These are phyloP conservation scores for Fusarium sublunatum DNA, from an alignment of 2,329 filamentous ascomycete species.

Conservation along the genomic window DNA sequence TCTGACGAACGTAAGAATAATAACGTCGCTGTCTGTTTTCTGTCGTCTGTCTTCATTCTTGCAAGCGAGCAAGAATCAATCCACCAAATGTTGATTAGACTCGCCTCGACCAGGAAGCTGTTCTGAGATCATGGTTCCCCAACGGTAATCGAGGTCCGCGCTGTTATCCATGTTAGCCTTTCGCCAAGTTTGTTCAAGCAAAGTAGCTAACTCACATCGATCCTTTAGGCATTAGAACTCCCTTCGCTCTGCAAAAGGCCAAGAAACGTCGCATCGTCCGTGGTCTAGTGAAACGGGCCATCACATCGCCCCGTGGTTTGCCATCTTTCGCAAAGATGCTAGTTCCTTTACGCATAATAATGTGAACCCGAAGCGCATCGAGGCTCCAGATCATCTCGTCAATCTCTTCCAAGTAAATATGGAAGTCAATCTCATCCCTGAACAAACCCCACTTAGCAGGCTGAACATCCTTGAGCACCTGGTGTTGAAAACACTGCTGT, in stretches of 20 bases:
- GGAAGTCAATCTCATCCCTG: slow-evolving; percentile 63
- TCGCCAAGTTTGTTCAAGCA: neutral
- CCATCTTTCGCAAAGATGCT: slow-evolving; percentile 46
- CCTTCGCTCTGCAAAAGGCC: slow-evolving; percentile 58
- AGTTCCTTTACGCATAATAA: slow-evolving; percentile 52
- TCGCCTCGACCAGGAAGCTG: slow-evolving; percentile 46
- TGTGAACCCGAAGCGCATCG: slow-evolving; percentile 56
- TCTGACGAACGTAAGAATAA: too few species aligned
- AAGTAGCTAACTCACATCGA: slow-evolving; percentile 53
- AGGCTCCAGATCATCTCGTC: slow-evolving; percentile 58
- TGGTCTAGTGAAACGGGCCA: slow-evolving; percentile 64
- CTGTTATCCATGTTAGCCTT: slow-evolving; percentile 44
- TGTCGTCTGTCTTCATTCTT: neutral
- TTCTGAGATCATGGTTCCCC: slow-evolving; percentile 53
- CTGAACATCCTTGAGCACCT: slow-evolving; percentile 60
- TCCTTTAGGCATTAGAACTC: slow-evolving; percentile 55
- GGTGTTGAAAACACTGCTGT: slow-evolving; percentile 61
- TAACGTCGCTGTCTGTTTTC: too few species aligned
- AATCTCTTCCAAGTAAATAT: slow-evolving; percentile 60
- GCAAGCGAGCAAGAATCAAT: slow-evolving; percentile 34
- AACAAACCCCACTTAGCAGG: slow-evolving; percentile 63
- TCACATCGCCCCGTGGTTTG: slow-evolving; percentile 57
- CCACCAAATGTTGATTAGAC: slow-evolving; percentile 40
- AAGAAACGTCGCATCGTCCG: slow-evolving; percentile 66
- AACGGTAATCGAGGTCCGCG: slow-evolving; percentile 52